Evolutionary conservation across 2,329 filamentous ascomycete species (phyloP), one percentile per base, ranked within the genome.

Genomic region (Botryosphaeria dothidea): DNA sequence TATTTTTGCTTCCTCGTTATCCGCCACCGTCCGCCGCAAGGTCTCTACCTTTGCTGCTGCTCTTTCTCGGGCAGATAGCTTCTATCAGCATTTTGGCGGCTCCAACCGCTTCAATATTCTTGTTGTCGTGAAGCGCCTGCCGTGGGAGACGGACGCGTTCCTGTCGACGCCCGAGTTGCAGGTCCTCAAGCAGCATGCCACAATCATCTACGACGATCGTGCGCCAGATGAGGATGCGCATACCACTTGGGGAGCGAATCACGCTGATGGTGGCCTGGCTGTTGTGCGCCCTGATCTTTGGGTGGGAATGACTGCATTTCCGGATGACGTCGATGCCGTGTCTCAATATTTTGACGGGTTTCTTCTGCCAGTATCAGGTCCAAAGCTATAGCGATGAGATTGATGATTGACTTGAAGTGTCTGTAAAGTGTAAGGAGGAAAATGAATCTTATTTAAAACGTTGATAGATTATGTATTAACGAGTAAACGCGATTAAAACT

Each of bases 181-280:
- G 23, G 15, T 51, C 5, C 48, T 70, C 34, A 62, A 38, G 36
- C 17, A 68, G 21, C 17, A 15, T 11, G 66, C 65, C 1, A 71
- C 68, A 0, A n/a, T 73, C 17, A 41, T 73, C 4, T 73, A 66
- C 31, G 71, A 73, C 66, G 71, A 73, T 36, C 66, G 70, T 6
- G 66, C 70, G 13, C 71, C 71, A 1, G 71, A 73, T 65, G 71
- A 73, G 58, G 67, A 73, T 66, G 71, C 69, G 5, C 71, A 73
- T 60, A 56, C 38, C 29, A 62, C 25, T 17, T 73, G 63, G 21
- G 71, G 54, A 1, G 66, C 69, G 4, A 63, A 72, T 46, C 71
- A 71, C 64, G 62, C 57, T 0, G 69, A 54, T 21, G 71, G 71
- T 6, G 71, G 66, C 2, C 29, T 71, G 1, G 68, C 68, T 0